A percentile compares a stretch with the other conserved stretches of the same genome.
Evolutionary conservation across 2,329 filamentous ascomycete species (phyloP).

Genomic region (Dactylonectria macrodidyma): DNA sequence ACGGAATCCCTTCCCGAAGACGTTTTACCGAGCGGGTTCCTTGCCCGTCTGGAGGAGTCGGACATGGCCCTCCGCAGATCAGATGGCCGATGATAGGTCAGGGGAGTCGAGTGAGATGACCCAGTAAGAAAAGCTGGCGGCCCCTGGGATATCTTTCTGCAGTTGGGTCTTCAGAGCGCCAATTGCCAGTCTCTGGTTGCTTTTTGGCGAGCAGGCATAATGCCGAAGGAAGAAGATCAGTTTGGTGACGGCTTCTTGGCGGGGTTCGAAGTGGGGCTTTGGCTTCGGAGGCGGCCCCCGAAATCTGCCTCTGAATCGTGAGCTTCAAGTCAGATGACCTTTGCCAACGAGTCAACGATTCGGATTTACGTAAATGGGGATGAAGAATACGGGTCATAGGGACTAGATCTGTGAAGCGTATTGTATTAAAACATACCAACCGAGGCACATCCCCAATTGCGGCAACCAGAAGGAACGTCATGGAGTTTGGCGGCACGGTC

Average conservation of each 20-base stretch:
- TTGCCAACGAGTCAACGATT: too few species aligned
- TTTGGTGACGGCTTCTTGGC: too few species aligned
- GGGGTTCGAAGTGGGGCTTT: not conserved
- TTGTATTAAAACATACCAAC: not conserved
- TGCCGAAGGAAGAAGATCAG: not conserved
- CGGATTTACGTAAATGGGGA: not conserved
- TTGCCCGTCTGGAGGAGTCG: not conserved
- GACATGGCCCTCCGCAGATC: constrained; percentile 1
- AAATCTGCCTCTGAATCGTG: not conserved
- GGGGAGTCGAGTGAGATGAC: not conserved
- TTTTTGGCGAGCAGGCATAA: not conserved
- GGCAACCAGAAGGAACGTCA: too few species aligned
- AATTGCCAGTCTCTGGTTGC: not conserved
- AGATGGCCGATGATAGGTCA: not conserved
- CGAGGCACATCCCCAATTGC: too few species aligned
- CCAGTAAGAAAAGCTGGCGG: not conserved
- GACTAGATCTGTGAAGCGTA: not conserved
- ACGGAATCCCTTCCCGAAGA: constrained; percentile 8
- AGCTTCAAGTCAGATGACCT: not conserved
- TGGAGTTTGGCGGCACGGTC: too few species aligned
- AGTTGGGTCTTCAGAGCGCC: not conserved
- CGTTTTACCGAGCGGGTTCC: constrained; percentile 1
- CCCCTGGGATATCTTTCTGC: not conserved
- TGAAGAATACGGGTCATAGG: not conserved
- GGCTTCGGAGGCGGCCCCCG: not conserved